phyloP scores from a whole-genome alignment of 352 stramenopile species.

The Plasmopara viticola region DNA sequence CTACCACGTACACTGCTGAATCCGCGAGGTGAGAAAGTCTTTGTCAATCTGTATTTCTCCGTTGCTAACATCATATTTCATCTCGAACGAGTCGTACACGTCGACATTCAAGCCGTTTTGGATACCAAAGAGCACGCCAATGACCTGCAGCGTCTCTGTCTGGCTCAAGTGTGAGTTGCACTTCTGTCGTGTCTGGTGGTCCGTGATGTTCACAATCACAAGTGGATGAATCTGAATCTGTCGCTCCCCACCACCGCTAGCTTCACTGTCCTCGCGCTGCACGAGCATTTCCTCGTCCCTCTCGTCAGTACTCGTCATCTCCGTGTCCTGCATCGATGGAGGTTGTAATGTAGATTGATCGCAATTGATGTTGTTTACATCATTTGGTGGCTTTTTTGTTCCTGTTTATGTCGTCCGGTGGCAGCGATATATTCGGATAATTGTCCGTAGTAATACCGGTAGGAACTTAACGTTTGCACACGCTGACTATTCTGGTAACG shows the following conservation, averaged over 20 bases:
- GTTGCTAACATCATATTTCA: slow-evolving; percentile 59
- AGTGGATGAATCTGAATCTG: slow-evolving; percentile 82
- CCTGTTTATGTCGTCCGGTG: background rate
- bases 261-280: slow-evolving; percentile 37
- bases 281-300: slow-evolving; percentile 38
- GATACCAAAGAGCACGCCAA: slow-evolving; percentile 90
- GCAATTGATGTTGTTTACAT: background rate
- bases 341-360: background rate
- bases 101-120: slow-evolving; percentile 77
- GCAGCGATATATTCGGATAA: background rate
- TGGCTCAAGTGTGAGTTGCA: slow-evolving; percentile 44
- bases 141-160: slow-evolving; percentile 52
- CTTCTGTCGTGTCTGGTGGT: slow-evolving; percentile 91
- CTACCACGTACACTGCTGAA: slow-evolving; percentile 66
- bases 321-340: slow-evolving; percentile 43
- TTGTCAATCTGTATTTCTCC: slow-evolving; percentile 71
- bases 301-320: slow-evolving; percentile 47
- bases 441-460: background rate
- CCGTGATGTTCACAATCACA: slow-evolving; percentile 91
- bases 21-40: slow-evolving; percentile 71
- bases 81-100: slow-evolving; percentile 87
- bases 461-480: slow-evolving; percentile 10
- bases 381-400: slow-evolving; percentile 6
- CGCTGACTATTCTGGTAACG: slow-evolving; percentile 35
- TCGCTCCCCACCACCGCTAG: slow-evolving; percentile 44